These are phyloP conservation scores for Paracorniculantispora psalliotae DNA, from an alignment of 2,329 filamentous ascomycete genomes.

Conservation along the genomic window DNA sequence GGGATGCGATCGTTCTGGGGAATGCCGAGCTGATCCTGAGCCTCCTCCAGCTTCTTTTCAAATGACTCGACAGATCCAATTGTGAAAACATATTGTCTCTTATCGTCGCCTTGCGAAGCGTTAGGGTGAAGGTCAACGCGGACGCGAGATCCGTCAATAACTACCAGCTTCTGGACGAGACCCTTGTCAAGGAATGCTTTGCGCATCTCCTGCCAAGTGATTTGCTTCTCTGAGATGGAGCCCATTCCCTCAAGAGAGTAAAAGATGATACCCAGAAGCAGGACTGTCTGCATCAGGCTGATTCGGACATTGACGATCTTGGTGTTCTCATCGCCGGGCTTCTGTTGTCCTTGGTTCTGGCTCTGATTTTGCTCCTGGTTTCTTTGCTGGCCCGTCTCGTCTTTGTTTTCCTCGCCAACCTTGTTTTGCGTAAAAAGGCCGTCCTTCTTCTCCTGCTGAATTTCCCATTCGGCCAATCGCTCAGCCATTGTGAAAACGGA, in stretches of 20 bases:
- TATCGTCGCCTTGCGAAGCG: slow-evolving; percentile 52
- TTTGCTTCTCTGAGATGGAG: slow-evolving; percentile 57
- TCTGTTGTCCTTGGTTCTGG: slow-evolving; percentile 20
- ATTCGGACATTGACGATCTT: slow-evolving; percentile 31
- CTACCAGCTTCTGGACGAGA: slow-evolving; percentile 85
- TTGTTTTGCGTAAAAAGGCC: slow-evolving; percentile 22
- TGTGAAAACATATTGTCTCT: slow-evolving; percentile 72
- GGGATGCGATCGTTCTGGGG: slow-evolving; percentile 86
- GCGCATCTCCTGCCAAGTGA: slow-evolving; percentile 96
- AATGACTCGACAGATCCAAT: slow-evolving; percentile 94
- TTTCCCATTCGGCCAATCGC: slow-evolving; percentile 28
- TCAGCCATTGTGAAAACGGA: slow-evolving; percentile 33
- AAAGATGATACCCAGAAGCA: slow-evolving; percentile 49
- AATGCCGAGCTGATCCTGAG: slow-evolving; percentile 82
- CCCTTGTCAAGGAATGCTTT: slow-evolving; percentile 94
- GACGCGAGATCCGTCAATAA: slow-evolving; percentile 68
- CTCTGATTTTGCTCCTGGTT: slow-evolving; percentile 13
- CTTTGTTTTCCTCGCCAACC: slow-evolving; percentile 9
- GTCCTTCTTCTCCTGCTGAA: slow-evolving; percentile 16
- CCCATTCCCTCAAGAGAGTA: slow-evolving; percentile 39
- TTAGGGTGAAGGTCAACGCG: slow-evolving; percentile 76
- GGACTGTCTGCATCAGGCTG: slow-evolving; percentile 31
- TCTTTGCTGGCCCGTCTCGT: neutral
- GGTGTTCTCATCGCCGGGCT: slow-evolving; percentile 16
- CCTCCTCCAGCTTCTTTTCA: slow-evolving; percentile 80